Evolutionary conservation across 306 rosid genomes (phyloP), one percentile per base, ranked within the genome.

Genomic region (Argentina anserina): DNA sequence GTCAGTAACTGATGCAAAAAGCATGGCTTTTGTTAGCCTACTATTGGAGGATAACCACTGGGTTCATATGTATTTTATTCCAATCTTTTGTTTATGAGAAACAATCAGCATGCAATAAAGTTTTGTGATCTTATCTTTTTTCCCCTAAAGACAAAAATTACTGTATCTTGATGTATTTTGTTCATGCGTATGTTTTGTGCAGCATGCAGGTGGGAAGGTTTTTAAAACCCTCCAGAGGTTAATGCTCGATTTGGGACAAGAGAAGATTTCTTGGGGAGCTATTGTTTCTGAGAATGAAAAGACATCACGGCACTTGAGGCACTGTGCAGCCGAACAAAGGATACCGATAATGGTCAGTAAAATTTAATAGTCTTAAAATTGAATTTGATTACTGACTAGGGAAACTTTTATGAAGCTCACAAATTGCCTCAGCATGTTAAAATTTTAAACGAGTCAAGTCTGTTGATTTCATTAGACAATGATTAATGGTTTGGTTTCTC

Each of bases 151-250:
- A 23, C 6, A 25, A 13, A 18, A 7, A 11, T 60, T 12, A 20
- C 28, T n/a, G 34, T 40, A 7, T 59, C 74, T 21, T 25, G 9
- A 53, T 74, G 46, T 14, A 39, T 53, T 53, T 10, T 60, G 45
- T 29, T 65, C 7, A 1, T 45, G 64, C 61, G 52, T 75, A 65
- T 74, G 42, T 64, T 43, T 80, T 79, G 50, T 63, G 23, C 77
- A 93, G 98, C 96, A 90, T 77, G 97, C 97, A 76, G 97, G 90
- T 43, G 96, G 96, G 70, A 64, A 65, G 67, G 90, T 85, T 50
- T 90, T 85, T 78, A 93, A 89, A 83, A 81, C 87, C 60, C 89
- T 89, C 67, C 96, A 87, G 17, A 71, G 89, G 90, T 76, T 90
- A 78, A 79, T 83, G 41, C 84, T 78, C 63, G 76, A 78, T 69